A percentile compares a stretch with the other conserved stretches of the same genome.
Conservation (phyloP, 164 flowering plant genomes). For the Pachysandra terminalis region DNA sequence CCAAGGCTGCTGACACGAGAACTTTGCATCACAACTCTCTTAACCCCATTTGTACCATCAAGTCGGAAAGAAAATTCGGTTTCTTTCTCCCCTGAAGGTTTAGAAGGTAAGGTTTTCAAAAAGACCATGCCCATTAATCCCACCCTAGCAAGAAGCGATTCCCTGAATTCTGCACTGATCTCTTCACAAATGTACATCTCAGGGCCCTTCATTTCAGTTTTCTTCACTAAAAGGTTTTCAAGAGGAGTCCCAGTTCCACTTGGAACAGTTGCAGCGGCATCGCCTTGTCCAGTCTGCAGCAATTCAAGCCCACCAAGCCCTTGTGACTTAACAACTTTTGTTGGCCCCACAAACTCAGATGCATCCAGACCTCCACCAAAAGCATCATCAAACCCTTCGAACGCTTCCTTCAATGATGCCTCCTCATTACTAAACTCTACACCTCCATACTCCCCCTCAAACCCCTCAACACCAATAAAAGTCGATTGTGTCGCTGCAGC, state of each 20-base stretch:
- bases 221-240: conserved; percentile 70
- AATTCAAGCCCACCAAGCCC: conserved; percentile 88
- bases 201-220: conserved; percentile 89
- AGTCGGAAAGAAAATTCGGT: conserved; percentile 87
- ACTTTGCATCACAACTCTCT: conserved; percentile 72
- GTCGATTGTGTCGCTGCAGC: conserved; percentile 87
- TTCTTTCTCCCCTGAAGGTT: conserved; percentile 64
- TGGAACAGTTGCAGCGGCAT: conserved; percentile 26
- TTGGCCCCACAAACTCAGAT: conserved; percentile 76
- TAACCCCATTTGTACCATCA: conserved; percentile 68
- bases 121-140: conserved; percentile 78
- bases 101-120: conserved; percentile 72
- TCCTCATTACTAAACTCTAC: conserved; percentile 78
- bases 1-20: conserved; percentile 80
- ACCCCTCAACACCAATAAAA: conserved; percentile 81
- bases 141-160: conserved; percentile 83
- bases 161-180: conserved; percentile 82
- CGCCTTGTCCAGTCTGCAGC: conserved; percentile 49
- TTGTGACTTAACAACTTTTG: conserved; percentile 42
- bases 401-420: conserved; percentile 67
- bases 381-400: conserved; percentile 85
- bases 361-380: conserved; percentile 99
- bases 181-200: conserved; percentile 80
- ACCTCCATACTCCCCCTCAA: conserved; percentile 98
- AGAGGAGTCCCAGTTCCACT: conserved; percentile 46